Base-by-base conservation (phyloP, 2,329 filamentous ascomycete species). In the Neonectria neomacrospora region DNA sequence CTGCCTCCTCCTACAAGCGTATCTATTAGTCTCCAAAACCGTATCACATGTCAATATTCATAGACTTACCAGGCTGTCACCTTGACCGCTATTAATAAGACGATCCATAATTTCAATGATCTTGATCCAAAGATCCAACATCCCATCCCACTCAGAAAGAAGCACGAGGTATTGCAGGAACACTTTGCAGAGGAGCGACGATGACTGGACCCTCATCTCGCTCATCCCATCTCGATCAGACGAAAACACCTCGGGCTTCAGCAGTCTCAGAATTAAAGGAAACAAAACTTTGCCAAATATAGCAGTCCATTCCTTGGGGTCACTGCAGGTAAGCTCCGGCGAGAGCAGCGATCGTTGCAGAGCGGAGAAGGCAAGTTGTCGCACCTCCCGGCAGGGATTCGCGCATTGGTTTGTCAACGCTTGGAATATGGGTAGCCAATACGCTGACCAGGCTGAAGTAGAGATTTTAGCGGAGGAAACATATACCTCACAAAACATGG, bases 251-350 rank as follows among this genome's bases (percentile, higher is more conserved):
- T 99, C 96, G 1, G 96, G 96, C 77, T 97, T 97, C 16, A 99
- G 84, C 2, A 99, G 85, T 66, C 92, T 88, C 37, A 91, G 85
- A 66, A 98, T 95, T 14, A 99, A 84, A 1, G 96, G 96, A 78
- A 99, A 97, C 16, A 99, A 83, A 2, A 98, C 94, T 75, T 97
- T 92, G 66, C 90, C 89, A 77, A 99, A 99, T 54, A 99, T 97
- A 42, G 93, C 92, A 0, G 91, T 96, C 95, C 96, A 98, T 79
- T 96, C 93, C 68, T 92, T 88, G 73, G 97, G 92, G 65, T 96
- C 91, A 52, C 86, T 88, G n/a, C 91, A 91, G 1, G 91, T 93
- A 41, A 98, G 85, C 64, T 96, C 90, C 0, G 93, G 91, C 2
- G 93, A 96, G 1, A 98, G 85, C 1, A 99, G 85, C 2, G 93